These are phyloP conservation scores for Fusarium sororula DNA, from an alignment of 2,329 filamentous ascomycete species.

Conservation along the genomic window DNA sequence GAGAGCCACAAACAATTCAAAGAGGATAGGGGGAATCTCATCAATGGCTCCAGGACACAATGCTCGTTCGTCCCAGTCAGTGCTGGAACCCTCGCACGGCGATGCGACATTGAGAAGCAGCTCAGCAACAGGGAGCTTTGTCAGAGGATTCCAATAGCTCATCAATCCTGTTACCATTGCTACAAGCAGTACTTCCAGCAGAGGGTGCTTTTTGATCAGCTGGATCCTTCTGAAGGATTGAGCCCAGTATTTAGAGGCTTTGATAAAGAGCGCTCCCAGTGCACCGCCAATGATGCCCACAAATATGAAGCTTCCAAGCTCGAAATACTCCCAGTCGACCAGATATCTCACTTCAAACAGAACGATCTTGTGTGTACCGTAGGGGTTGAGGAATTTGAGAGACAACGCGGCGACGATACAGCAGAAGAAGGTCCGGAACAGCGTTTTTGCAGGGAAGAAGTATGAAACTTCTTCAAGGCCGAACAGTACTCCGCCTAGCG, in stretches of 20 bases:
- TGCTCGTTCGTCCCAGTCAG: constrained; percentile 70
- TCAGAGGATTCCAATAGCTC: constrained; percentile 94
- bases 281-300: constrained; percentile 87
- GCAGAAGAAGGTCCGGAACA: constrained; percentile 98
- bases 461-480: constrained; percentile 95
- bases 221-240: constrained; percentile 84
- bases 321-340: constrained; percentile 93
- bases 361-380: constrained; percentile 95
- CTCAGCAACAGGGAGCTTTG: constrained; percentile 88
- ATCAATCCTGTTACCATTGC: constrained; percentile 84
- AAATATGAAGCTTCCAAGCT: constrained; percentile 85
- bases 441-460: constrained; percentile 96
- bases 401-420: constrained; percentile 93
- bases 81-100: constrained; percentile 78
- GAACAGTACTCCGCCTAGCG: constrained; percentile 87
- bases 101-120: constrained; percentile 89
- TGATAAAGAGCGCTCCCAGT: constrained; percentile 92
- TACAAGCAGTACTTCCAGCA: constrained; percentile 89
- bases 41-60: constrained; percentile 78
- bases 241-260: constrained; percentile 91
- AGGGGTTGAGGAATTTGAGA: constrained; percentile 94
- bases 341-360: constrained; percentile 93
- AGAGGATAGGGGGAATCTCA: constrained; percentile 81
- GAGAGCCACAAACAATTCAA: constrained; percentile 79
- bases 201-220: constrained; percentile 81